Base-by-base conservation (phyloP, 148 eudicot species). In the Drosera capensis region DNA sequence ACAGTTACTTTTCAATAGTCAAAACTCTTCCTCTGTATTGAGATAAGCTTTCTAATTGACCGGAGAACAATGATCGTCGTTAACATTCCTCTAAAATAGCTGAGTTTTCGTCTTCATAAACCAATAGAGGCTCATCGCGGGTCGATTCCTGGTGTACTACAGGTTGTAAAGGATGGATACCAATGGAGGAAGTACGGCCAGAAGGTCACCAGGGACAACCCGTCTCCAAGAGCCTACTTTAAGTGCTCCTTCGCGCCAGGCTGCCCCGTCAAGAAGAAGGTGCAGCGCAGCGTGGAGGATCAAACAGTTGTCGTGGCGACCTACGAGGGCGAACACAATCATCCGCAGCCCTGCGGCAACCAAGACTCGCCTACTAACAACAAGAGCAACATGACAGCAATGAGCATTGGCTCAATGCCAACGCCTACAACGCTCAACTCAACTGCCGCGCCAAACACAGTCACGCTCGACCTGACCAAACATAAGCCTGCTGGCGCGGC, bases 181-280 rank as follows among this genome's bases (percentile, higher is more conserved):
- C 75, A 70, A 35, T 70, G 75, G 75, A 61, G 75, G 45, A 70
- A 70, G 49, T 70, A 70, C 51, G 75, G 75, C 1, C 75, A 70
- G 60, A 70, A 70, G 44, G 71, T 65, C 22, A 70, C 75, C n/a
- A 65, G 75, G 43, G 75, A 70, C 46, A 70, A 70, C 18, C 75
- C 75, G 45, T 70, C 57, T 43, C 75, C 75, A 1, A 70, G 75
- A 57, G 75, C 75, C 44, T 70, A 70, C 53, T 70, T 64, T 67
- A 65, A 57, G 52, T 70, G 75, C 58, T 65, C 75, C 25, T 62
- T 56, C 55, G 75, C 75, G 36, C 75, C 75, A 14, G 46, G 35
- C 7, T 70, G 75, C 28, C 66, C 75, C 2, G 71, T 70, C 20
- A 70, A 70, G 30, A 70, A 70, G 59, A 70, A 43, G 49, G 49